phyloP scores from a whole-genome alignment of 345 rosid genomes.

The Bruguiera sexangula region DNA sequence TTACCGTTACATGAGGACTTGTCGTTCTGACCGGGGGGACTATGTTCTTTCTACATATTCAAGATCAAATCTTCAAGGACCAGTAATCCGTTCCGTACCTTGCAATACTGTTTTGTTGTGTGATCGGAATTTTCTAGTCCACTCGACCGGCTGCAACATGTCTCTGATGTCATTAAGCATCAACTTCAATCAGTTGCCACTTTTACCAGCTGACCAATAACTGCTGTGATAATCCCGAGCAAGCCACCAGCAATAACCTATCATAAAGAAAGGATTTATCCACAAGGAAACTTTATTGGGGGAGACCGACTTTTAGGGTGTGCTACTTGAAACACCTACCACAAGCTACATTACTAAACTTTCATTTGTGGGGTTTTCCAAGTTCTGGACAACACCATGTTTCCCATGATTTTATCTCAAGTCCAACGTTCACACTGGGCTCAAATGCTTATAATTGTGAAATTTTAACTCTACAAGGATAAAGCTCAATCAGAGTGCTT shows the following conservation, averaged over 20 bases:
- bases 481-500: background rate
- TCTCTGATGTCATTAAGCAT: constrained; percentile 5
- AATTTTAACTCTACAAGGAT: background rate
- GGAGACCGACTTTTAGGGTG: background rate
- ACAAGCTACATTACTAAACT: background rate
- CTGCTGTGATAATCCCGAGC: constrained; percentile 60
- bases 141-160: background rate
- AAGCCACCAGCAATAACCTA: constrained; percentile 81
- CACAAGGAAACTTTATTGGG: background rate
- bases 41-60: no score
- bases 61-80: background rate
- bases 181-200: constrained; percentile 24
- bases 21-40: no score
- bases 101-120: background rate
- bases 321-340: background rate
- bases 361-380: no score
- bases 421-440: no score
- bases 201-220: constrained; percentile 51
- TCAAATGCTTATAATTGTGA: no score
- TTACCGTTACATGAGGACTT: no score
- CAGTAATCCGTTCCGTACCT: background rate
- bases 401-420: no score
- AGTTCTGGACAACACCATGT: no score
- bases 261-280: constrained; percentile 1
- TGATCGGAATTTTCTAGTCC: background rate